Evolutionary conservation across 1,139 yeast genomes (phyloP).

Genomic region (Meyerozyma carpophila): DNA sequence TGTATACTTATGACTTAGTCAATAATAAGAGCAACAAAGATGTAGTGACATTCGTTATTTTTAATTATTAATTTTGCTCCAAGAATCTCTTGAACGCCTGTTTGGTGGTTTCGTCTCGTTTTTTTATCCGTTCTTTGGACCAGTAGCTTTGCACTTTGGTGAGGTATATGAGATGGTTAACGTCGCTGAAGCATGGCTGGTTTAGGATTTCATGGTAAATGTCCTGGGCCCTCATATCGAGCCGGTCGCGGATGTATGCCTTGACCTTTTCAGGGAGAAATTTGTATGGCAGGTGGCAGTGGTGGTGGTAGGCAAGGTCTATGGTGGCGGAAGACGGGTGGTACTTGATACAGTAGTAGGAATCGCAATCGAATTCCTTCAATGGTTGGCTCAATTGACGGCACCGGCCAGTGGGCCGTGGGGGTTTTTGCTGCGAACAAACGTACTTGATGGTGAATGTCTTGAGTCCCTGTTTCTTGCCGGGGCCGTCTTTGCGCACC

Average conservation of each 20-base stretch:
- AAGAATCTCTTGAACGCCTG: slow-evolving; percentile 15
- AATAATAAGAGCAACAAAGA: neutral
- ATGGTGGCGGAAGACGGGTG: slow-evolving; percentile 11
- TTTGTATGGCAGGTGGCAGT: slow-evolving; percentile 13
- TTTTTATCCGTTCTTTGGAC: slow-evolving; percentile 14
- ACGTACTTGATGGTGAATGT: slow-evolving; percentile 14
- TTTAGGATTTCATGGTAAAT: slow-evolving; percentile 12
- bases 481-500: slow-evolving; percentile 15
- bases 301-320: slow-evolving; percentile 11
- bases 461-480: slow-evolving; percentile 14
- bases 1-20: neutral
- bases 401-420: slow-evolving; percentile 4
- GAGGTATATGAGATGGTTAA: slow-evolving; percentile 12
- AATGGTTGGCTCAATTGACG: slow-evolving; percentile 15
- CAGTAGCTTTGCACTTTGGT: slow-evolving; percentile 17
- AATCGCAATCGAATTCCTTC: slow-evolving; percentile 14
- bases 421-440: slow-evolving; percentile 13
- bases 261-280: slow-evolving; percentile 15
- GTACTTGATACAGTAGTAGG: slow-evolving; percentile 13
- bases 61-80: slow-evolving; percentile 1
- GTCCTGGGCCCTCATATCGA: slow-evolving; percentile 14
- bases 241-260: slow-evolving; percentile 12
- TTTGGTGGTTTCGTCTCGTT: slow-evolving; percentile 13
- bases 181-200: slow-evolving; percentile 8
- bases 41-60: neutral